Percentiles rank a stretch among this genome's conserved stretches.
These are phyloP conservation scores for Spencermartinsiella ligniputridi DNA, from an alignment of 1,139 yeast genomes.

Conservation along the genomic window DNA sequence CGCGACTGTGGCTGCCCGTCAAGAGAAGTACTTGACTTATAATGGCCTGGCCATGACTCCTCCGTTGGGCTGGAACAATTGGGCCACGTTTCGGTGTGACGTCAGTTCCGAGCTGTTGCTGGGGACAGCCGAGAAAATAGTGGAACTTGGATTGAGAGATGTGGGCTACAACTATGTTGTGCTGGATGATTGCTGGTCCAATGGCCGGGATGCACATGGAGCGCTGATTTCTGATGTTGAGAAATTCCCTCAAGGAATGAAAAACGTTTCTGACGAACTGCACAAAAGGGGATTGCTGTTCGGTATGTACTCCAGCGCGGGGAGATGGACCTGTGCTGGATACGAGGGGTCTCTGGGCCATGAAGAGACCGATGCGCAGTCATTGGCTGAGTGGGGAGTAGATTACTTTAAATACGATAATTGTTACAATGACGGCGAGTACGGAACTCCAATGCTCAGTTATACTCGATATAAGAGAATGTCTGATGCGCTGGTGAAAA, in stretches of 20 bases:
- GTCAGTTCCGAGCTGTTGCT: slow-evolving; percentile 26
- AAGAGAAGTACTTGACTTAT: slow-evolving; percentile 12
- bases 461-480: slow-evolving; percentile 28
- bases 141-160: slow-evolving; percentile 25
- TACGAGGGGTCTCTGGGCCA: slow-evolving; percentile 31
- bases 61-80: slow-evolving; percentile 33
- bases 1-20: background rate
- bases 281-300: slow-evolving; percentile 28
- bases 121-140: slow-evolving; percentile 24
- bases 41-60: slow-evolving; percentile 31
- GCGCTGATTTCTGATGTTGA: slow-evolving; percentile 18
- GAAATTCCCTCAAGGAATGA: slow-evolving; percentile 31
- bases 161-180: slow-evolving; percentile 31
- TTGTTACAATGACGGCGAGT: slow-evolving; percentile 29
- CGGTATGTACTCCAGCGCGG: slow-evolving; percentile 35
- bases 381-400: slow-evolving; percentile 30
- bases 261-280: slow-evolving; percentile 23
- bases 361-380: slow-evolving; percentile 30
- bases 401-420: slow-evolving; percentile 34
- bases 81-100: slow-evolving; percentile 31
- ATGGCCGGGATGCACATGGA: slow-evolving; percentile 17
- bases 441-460: slow-evolving; percentile 25
- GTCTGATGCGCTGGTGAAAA: slow-evolving; percentile 29
- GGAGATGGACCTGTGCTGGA: slow-evolving; percentile 31
- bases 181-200: slow-evolving; percentile 32